Evolutionary conservation across 2,329 filamentous ascomycete genomes (phyloP), one percentile per base, ranked within the genome.

Genomic region (Lecanicillium sp.): DNA sequence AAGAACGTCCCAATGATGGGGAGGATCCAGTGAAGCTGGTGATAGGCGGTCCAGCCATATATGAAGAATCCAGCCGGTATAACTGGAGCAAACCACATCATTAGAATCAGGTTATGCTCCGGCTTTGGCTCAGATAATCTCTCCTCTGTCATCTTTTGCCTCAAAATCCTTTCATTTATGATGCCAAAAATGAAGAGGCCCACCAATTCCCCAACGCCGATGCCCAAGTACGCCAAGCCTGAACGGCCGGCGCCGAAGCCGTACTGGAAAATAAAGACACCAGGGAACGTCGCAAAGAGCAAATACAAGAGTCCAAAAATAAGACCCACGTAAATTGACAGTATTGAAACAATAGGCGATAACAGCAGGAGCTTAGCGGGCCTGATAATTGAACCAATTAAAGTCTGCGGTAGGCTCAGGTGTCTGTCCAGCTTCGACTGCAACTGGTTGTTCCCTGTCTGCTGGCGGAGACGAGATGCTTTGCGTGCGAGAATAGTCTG

Each of bases 21-120:
- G 3, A 78, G 68, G 29, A 81, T 76, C 75, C 77, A 83, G 55
- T 78, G 74, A 0, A 68, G 63, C 1, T 68, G 57, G 33, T 70
- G 67, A 23, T 80, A 65, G 0, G 75, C 72, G 2, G 70, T 65
- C 79, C 79, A 83, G 32, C 79, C 79, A 57, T 82, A 83, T 58
- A 74, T 70, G 52, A 81, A 72, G 0, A 83, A 65, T 0, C 76
- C 72, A 2, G 72, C 54, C 0, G 79, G 77, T 1, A 81, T 70
- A 29, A 79, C 65, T 2, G 79, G 55, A 0, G 71, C 68, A 1
- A 75, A 75, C 11, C 75, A 65, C 44, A 81, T 72, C 30, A 33
- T 15, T 15, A 33, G 9, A 33, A 15, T 6, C n/a, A 33, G n/a
- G 30, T 14, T 7, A 15, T 12, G n/a, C 30, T 33, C 30, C 6